These are phyloP conservation scores for Monascus purpureus DNA, from an alignment of 495 filamentous ascomycete species.

Conservation along the genomic window DNA sequence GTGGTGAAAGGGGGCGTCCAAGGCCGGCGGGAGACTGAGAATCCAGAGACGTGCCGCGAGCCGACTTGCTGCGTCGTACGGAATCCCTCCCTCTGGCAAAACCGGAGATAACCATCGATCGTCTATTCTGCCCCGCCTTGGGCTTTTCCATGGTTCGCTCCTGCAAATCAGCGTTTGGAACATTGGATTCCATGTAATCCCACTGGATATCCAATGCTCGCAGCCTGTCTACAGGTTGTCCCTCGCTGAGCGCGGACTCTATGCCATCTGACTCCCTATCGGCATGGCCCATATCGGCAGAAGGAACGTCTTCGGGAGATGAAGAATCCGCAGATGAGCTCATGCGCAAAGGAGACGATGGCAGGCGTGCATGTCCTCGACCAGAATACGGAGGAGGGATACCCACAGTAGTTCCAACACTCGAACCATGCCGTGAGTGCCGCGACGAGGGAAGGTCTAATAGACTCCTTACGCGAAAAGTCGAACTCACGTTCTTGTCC, in stretches of 20 bases:
- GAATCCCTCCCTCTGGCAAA: constrained; percentile 26
- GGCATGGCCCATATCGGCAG: neutral
- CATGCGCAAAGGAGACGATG: constrained; percentile 13
- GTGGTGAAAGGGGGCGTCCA: constrained; percentile 46
- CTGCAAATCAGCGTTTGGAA: neutral
- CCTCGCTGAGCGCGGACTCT: neutral
- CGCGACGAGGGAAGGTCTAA: constrained; percentile 11
- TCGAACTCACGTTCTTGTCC: constrained; percentile 6
- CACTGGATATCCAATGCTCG: too few relatives aligned
- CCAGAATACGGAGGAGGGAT: constrained; percentile 11
- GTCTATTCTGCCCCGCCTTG: constrained; percentile 11
- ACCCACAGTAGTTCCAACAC: constrained; percentile 21
- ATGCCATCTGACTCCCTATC: constrained; percentile 10
- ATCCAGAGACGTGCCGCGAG: constrained; percentile 38
- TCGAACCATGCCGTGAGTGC: constrained; percentile 26
- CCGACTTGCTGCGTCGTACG: constrained; percentile 32
- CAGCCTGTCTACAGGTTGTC: too few relatives aligned
- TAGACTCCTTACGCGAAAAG: constrained; percentile 19
- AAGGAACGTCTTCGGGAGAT: constrained; percentile 6
- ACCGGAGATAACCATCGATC: constrained; percentile 21
- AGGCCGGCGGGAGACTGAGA: constrained; percentile 47
- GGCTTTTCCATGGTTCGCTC: too few relatives aligned
- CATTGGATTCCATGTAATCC: constrained; percentile 1
- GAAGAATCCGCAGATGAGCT: constrained; percentile 13
- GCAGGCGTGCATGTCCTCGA: constrained; percentile 4